Evolutionary conservation across 306 rosid species (phyloP), one percentile per base, ranked within the genome.

Genomic region (Canavalia ensiformis): DNA sequence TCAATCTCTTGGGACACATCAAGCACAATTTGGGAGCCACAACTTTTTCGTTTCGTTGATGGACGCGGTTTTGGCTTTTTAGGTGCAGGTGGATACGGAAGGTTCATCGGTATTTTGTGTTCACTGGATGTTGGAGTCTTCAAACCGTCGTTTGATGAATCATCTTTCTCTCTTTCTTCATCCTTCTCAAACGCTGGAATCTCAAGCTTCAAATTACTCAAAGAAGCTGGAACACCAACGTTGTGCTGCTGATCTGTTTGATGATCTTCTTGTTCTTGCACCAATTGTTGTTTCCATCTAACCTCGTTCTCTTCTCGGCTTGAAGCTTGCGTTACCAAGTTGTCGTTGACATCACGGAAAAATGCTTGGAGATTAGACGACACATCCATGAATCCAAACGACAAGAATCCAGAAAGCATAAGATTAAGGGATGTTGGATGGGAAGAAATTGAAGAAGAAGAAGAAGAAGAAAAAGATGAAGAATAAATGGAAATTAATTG

Each of bases 1-100:
- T 87, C 88, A 30, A 89, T 81, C 71, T 91, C 92, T 11, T 33
- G 56, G 4, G 92, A 54, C 2, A 86, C 47, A 87, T 85, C 87
- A 37, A 88, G 77, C 3, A 84, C 30, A 52, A 75, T 18, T 6
- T 78, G 71, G 3, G 82, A 72, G 8, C 47, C 68, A 29, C 5
- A 9, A 1, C 76, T 81, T 84, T 80, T 86, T 68, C 91, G 72
- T 71, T 93, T 93, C 68, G 11, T 78, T 31, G 79, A 28, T 4
- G 84, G 84, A 9, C 29, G 49, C 0, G 88, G 49, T 80, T 89
- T 91, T n/a, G 89, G 90, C 78, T 91, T 91, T 80, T 88, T 86
- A 8, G 97, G 97, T 49, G 97, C 92, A 71, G 88, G 87, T 3
- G 98, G 97, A n/a, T 92, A 92, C 12, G 51, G 63, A 3, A 77